A percentile compares a stretch with the other conserved stretches of the same genome.
These are phyloP conservation scores for Escallonia rubra DNA, from an alignment of 129 eudicot genomes.

Conservation along the genomic window DNA sequence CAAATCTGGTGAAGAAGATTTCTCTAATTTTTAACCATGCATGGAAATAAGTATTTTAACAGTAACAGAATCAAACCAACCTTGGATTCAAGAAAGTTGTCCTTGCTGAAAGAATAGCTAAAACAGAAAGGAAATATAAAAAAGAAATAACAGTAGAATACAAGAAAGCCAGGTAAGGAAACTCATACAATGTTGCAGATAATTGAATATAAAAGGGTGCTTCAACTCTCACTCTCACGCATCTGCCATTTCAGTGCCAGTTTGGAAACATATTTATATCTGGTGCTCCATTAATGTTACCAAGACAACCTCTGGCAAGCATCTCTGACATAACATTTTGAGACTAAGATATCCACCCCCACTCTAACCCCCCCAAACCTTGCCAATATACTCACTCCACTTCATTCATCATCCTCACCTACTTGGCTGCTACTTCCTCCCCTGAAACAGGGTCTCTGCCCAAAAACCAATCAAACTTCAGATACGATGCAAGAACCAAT, in stretches of 20 bases:
- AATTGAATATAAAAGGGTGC: constrained; percentile 12
- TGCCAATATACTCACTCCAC: background rate
- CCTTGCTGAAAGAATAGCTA: constrained; percentile 2
- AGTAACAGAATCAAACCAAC: constrained; percentile 25
- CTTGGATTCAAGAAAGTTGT: constrained; percentile 34
- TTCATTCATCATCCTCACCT: constrained; percentile 13
- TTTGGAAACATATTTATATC: constrained; percentile 28
- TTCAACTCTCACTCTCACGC: constrained; percentile 50
- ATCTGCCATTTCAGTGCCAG: constrained; percentile 59
- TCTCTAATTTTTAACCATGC: constrained; percentile 28
- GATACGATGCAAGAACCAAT: constrained; percentile 51
- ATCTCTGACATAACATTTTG: constrained; percentile 25
- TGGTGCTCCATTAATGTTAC: constrained; percentile 42
- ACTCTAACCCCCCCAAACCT: background rate
- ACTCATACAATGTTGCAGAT: background rate
- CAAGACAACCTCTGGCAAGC: constrained; percentile 55
- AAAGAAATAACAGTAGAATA: background rate
- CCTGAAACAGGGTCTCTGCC: background rate
- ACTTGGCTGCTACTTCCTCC: background rate
- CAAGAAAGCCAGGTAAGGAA: constrained; percentile 10
- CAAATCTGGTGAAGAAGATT: constrained; percentile 36
- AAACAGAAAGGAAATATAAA: background rate
- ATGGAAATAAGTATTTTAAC: constrained; percentile 20
- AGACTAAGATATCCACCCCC: constrained; percentile 4
- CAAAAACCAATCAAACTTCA: background rate